Evolutionary conservation across 768 basidiomycete genomes (phyloP).

Genomic region (Leccinum broughii): DNA sequence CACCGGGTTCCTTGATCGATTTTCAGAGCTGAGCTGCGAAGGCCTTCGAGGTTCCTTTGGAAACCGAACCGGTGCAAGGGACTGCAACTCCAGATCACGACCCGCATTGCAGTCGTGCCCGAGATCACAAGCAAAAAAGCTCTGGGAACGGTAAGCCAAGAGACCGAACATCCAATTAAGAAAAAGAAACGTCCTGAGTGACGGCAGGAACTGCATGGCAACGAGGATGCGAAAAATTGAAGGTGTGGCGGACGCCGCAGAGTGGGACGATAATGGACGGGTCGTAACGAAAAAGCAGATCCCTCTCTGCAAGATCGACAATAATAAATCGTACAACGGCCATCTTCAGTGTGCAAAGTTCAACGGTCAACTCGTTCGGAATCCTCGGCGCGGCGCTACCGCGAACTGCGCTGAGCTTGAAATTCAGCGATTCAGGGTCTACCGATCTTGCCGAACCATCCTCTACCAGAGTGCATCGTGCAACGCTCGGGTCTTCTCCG

Average conservation of each 20-base stretch:
- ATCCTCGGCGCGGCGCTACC: slow-evolving; percentile 20
- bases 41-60: slow-evolving; percentile 23
- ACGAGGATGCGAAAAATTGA: slow-evolving; percentile 17
- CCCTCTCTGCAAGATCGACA: slow-evolving; percentile 11
- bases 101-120: slow-evolving; percentile 12
- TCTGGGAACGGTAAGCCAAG: slow-evolving; percentile 10
- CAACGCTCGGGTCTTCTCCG: no score
- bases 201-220: slow-evolving; percentile 24
- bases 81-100: slow-evolving; percentile 28
- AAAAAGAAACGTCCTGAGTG: slow-evolving; percentile 21
- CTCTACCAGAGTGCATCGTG: no score
- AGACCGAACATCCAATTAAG: slow-evolving; percentile 24
- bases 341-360: no score
- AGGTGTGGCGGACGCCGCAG: slow-evolving; percentile 29
- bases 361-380: slow-evolving; percentile 19
- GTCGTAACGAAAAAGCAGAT: slow-evolving; percentile 13
- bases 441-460: neutral
- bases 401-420: slow-evolving; percentile 17
- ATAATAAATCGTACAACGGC: neutral
- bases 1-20: slow-evolving; percentile 32
- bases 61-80: slow-evolving; percentile 19
- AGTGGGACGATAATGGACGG: slow-evolving; percentile 13
- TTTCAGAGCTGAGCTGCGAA: slow-evolving; percentile 18
- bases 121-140: slow-evolving; percentile 24
- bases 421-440: slow-evolving; percentile 13